phyloP scores from a whole-genome alignment of 73 alveolate species.

The Paramecium octaurelia region DNA sequence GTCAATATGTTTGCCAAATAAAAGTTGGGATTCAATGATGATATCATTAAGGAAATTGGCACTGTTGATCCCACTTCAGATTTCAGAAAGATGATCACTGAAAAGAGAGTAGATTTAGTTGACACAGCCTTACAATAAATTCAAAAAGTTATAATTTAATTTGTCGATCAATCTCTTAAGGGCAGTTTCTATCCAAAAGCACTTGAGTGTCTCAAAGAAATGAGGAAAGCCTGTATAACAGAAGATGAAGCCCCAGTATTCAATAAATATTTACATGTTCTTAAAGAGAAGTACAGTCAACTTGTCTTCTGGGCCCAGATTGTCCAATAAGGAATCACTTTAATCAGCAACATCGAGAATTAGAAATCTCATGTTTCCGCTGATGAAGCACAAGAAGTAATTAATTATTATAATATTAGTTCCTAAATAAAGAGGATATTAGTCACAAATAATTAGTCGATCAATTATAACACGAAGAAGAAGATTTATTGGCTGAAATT shows the following conservation, averaged over 20 bases:
- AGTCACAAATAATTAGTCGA: conserved; percentile 44
- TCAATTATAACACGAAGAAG: conserved; percentile 58
- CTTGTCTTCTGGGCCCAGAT: conserved; percentile 66
- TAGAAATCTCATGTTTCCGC: conserved; percentile 66
- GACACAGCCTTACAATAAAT: conserved; percentile 88
- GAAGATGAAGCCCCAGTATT: conserved; percentile 92
- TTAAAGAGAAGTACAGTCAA: conserved; percentile 65
- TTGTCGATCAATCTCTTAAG: conserved; percentile 69
- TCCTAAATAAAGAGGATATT: conserved; percentile 52
- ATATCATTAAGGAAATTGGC: conserved; percentile 67
- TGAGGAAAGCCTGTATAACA: conserved; percentile 87
- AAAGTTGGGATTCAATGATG: conserved; percentile 60
- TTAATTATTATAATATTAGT: conserved; percentile 58
- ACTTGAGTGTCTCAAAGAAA: conserved; percentile 85
- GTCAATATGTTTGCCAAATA: conserved; percentile 27
- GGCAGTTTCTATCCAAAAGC: conserved; percentile 94
- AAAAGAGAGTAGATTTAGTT: conserved; percentile 90
- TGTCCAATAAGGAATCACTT: conserved; percentile 75
- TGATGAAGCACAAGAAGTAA: conserved; percentile 78
- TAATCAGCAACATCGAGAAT: conserved; percentile 84
- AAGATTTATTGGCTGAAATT: conserved; percentile 77
- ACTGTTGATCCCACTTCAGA: conserved; percentile 91
- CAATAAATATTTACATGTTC: conserved; percentile 73
- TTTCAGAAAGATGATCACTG: conserved; percentile 90
- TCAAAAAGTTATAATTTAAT: conserved; percentile 73